These are phyloP conservation scores for Hypoxylon sp. DNA, from an alignment of 2,329 filamentous ascomycete genomes.

Conservation along the genomic window DNA sequence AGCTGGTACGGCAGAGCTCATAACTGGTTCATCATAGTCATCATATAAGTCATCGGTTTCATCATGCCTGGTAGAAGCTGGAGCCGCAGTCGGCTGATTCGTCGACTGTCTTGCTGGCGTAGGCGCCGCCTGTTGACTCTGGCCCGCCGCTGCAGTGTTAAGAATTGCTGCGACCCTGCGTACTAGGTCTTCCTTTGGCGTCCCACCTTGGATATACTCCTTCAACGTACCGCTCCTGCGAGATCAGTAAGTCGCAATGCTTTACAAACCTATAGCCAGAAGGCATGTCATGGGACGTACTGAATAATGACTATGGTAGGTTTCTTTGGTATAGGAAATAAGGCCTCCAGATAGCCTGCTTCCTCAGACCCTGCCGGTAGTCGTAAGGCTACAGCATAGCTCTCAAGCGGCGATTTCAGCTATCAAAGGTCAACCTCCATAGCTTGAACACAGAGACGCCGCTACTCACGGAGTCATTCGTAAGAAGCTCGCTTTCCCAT, in stretches of 20 bases:
- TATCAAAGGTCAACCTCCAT: slow-evolving; percentile 51
- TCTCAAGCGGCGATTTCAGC: slow-evolving; percentile 68
- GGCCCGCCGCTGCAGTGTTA: slow-evolving; percentile 42
- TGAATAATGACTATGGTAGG: slow-evolving; percentile 85
- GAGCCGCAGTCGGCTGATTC: slow-evolving; percentile 22
- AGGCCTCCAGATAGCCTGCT: slow-evolving; percentile 83
- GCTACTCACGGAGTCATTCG: slow-evolving; percentile 65
- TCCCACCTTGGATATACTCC: slow-evolving; percentile 78
- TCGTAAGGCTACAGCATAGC: slow-evolving; percentile 77
- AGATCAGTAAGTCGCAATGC: slow-evolving; percentile 21
- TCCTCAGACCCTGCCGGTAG: slow-evolving; percentile 81
- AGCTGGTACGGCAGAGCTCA: slow-evolving; percentile 14
- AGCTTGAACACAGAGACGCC: neutral
- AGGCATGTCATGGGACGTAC: slow-evolving; percentile 57
- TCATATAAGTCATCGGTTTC: slow-evolving; percentile 39
- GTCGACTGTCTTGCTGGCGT: slow-evolving; percentile 19
- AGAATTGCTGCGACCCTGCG: slow-evolving; percentile 64
- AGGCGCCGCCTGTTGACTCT: slow-evolving; percentile 32
- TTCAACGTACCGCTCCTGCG: slow-evolving; percentile 79
- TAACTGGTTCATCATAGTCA: slow-evolving; percentile 24
- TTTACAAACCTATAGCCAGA: neutral
- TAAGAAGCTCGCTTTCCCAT: slow-evolving; percentile 80
- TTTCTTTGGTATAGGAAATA: slow-evolving; percentile 83
- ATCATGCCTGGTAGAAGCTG: slow-evolving; percentile 6
- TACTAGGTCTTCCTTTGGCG: slow-evolving; percentile 75